Conservation (phyloP, 2,329 filamentous ascomycete genomes). For the Tolypocladium album region DNA sequence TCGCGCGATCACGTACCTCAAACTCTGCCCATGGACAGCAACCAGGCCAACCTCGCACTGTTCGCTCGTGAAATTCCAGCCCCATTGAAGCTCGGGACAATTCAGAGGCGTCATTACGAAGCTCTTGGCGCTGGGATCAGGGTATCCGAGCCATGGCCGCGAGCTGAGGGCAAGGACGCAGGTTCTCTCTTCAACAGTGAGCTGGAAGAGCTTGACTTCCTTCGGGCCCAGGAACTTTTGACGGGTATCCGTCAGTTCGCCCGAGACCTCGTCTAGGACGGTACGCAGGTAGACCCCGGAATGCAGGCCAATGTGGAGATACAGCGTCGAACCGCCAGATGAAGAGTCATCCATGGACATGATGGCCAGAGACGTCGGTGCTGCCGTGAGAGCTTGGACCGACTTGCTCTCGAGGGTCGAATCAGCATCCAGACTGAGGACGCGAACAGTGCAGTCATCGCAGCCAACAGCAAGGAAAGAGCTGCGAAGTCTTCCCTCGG, state of each 20-base stretch:
- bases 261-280: conserved; percentile 88
- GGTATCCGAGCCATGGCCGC: conserved; percentile 91
- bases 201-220: conserved; percentile 78
- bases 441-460: conserved; percentile 90
- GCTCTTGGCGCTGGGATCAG: conserved; percentile 73
- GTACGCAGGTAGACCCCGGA: conserved; percentile 95
- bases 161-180: conserved; percentile 86
- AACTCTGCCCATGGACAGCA: conserved; percentile 78
- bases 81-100: conserved; percentile 82
- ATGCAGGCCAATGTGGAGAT: conserved; percentile 90
- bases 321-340: conserved; percentile 77
- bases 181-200: conserved; percentile 75
- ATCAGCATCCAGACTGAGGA: conserved; percentile 82
- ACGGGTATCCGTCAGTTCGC: conserved; percentile 87
- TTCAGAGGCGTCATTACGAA: conserved; percentile 90
- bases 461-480: conserved; percentile 93
- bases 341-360: conserved; percentile 94
- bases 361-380: conserved; percentile 79
- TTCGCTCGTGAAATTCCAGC: conserved; percentile 93
- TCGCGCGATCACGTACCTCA: conserved; percentile 50
- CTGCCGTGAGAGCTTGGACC: conserved; percentile 84
- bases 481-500: conserved; percentile 78
- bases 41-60: conserved; percentile 92
- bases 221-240: conserved; percentile 92
- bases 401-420: conserved; percentile 88